phyloP scores from a whole-genome alignment of 2,329 filamentous ascomycete genomes.

The Diaporthe ampelina region DNA sequence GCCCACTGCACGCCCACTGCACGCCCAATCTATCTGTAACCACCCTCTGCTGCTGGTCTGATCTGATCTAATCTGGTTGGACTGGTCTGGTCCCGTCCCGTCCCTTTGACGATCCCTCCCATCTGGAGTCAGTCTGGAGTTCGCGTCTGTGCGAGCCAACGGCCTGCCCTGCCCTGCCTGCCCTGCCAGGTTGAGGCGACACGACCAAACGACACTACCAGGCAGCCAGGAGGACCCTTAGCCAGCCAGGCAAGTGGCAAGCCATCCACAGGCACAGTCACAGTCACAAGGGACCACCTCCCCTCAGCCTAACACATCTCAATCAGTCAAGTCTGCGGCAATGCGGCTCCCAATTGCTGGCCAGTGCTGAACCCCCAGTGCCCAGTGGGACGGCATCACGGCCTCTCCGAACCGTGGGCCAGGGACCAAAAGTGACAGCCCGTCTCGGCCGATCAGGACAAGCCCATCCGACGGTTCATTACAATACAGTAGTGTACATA shows the following conservation, averaged over 20 bases:
- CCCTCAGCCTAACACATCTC: slow-evolving; percentile 8
- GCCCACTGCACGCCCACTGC: background rate
- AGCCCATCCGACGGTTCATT: background rate
- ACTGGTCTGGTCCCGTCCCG: slow-evolving; percentile 6
- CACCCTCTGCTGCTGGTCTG: background rate
- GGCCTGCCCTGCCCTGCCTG: background rate
- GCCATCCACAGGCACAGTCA: too few relatives aligned
- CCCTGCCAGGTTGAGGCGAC: background rate
- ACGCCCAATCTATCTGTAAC: slow-evolving; percentile 14
- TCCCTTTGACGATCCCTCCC: slow-evolving; percentile 8
- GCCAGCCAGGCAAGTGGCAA: background rate
- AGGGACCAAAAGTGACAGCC: background rate
- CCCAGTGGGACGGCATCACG: slow-evolving; percentile 32
- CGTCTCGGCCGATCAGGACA: slow-evolving; percentile 23
- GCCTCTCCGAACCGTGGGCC: slow-evolving; percentile 27
- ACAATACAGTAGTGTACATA: background rate
- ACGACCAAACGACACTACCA: background rate
- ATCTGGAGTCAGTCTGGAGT: slow-evolving; percentile 16
- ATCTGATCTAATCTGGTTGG: background rate
- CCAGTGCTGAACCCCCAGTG: background rate
- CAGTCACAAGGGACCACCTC: background rate
- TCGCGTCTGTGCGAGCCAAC: slow-evolving; percentile 8
- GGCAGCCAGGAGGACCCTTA: background rate
- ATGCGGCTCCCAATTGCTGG: slow-evolving; percentile 16
- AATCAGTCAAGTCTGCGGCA: background rate